Evolutionary conservation across 768 basidiomycete genomes (phyloP), one percentile per base, ranked within the genome.

Genomic region (Lactifluus hygrophoroides): DNA sequence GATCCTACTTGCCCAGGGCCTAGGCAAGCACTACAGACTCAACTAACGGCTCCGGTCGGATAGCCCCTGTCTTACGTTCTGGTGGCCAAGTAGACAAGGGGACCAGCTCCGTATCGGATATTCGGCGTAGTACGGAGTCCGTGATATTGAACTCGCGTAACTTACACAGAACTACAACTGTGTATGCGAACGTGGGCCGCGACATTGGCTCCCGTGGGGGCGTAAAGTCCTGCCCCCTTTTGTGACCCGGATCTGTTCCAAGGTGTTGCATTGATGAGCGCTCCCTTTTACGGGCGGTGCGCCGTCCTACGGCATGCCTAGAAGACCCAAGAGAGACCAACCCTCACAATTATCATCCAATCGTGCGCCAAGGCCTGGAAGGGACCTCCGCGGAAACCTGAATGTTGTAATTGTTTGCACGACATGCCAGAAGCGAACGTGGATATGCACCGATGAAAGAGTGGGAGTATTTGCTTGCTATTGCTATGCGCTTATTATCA

Each of bases 11-110:
- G 67, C 79, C 73, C 2, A 83, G 84, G 1, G 85, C 78, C 68
- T 75, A 78, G 53, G 83, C 84, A 65, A 78, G 85, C 45, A 84
- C 83, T 0, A 82, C 82, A 7, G 84, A 87, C 64, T 73, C 78
- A 46, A 72, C n/a, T n/a, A n/a, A 85, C 30, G 83, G 83, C 0
- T 80, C 73, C 52, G 83, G 83, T 2, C 76, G 72, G 43, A 76
- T 75, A 27, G 67, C 64, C 10, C 68, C 61, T 11, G 56, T 54
- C 42, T 47, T 53, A 2, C 44, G 48, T 56, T 38, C 32, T 27
- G 52, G 34, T 27, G 52, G 34, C 25, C 45, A 51, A 62, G 49
- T 51, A 64, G 66, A 51, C 63, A 32, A 32, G 32, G 5, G 32
- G 76, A 83, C 64, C 82, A 28, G 60, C 72, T 16, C 77, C 79